Percentiles rank a stretch among this genome's conserved stretches.
phyloP scores from a whole-genome alignment of 1,139 yeast species.

The Candida smagusa region DNA sequence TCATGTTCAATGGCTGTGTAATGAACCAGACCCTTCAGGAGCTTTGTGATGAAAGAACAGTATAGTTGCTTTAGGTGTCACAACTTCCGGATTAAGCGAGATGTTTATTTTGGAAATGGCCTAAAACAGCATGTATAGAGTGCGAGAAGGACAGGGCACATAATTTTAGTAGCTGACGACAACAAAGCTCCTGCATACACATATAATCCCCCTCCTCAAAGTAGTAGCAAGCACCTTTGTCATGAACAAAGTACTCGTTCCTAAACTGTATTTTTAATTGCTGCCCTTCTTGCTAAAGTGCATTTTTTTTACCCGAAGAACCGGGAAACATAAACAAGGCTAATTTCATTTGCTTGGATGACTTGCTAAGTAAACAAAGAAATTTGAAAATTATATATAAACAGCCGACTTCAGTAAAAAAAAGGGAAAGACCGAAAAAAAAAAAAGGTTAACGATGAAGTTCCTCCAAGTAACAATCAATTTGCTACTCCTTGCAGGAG shows the following conservation, averaged over 20 bases:
- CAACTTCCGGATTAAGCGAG: not conserved
- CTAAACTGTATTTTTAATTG: not conserved
- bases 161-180: not conserved
- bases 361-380: not conserved
- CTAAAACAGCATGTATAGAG: not conserved
- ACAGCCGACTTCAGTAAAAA: not conserved
- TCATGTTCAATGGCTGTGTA: no score
- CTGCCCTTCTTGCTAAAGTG: no score
- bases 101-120: not conserved
- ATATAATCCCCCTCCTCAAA: not conserved
- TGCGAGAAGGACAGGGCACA: not conserved
- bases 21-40: no score
- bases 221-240: not conserved
- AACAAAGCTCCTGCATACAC: not conserved
- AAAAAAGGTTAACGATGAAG: slow-evolving; percentile 25
- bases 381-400: not conserved
- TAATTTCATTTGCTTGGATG: not conserved
- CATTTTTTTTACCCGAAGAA: no score
- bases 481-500: slow-evolving; percentile 45
- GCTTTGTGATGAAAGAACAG: not conserved
- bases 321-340: not conserved
- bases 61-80: not conserved
- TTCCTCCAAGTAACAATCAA: slow-evolving; percentile 33
- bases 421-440: not conserved
- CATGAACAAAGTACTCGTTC: not conserved